Conservation (phyloP, 352 stramenopile species). For the Globisporangium canariense region DNA sequence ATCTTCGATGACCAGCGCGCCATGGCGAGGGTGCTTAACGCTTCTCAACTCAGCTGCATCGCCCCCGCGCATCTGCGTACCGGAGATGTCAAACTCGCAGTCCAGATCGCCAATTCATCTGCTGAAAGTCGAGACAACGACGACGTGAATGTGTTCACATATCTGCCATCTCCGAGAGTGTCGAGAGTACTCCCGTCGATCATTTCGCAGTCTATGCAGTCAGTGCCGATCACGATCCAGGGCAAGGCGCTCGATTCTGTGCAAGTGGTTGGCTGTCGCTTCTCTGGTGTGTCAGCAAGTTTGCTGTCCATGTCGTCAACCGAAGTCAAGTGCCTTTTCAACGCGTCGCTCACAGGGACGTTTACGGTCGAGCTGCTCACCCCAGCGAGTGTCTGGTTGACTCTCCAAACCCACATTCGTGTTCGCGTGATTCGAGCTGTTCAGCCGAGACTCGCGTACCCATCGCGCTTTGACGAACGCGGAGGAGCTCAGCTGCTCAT, state of each 20-base stretch:
- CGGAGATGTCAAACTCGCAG: conserved; percentile 18
- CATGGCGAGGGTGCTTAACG: conserved; percentile 19
- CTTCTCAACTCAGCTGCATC: conserved; percentile 32
- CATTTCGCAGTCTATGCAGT: conserved; percentile 25
- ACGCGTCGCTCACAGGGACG: conserved; percentile 26
- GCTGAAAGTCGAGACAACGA: conserved; percentile 16
- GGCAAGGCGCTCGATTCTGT: conserved; percentile 25
- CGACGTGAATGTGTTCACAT: conserved; percentile 21
- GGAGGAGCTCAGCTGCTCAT: conserved; percentile 39
- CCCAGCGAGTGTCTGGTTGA: conserved; percentile 2
- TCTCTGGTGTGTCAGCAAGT: conserved; percentile 9
- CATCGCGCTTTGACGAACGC: conserved; percentile 39
- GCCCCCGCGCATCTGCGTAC: conserved; percentile 19
- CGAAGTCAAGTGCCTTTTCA: conserved; percentile 26
- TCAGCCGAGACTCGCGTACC: conserved; percentile 19
- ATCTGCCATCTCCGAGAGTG: conserved; percentile 24
- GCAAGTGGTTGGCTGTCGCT: conserved; percentile 26
- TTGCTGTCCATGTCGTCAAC: neutral
- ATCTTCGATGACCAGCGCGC: conserved; percentile 34
- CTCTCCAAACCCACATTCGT: conserved; percentile 22
- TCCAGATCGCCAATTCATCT: conserved; percentile 29
- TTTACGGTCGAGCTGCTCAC: conserved; percentile 27
- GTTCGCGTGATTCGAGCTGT: conserved; percentile 32
- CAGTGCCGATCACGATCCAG: conserved; percentile 25
- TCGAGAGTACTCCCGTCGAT: conserved; percentile 24